These are phyloP conservation scores for Umbelopsis sp. DNA, from an alignment of 371 early-diverging fungal species.

Conservation along the genomic window DNA sequence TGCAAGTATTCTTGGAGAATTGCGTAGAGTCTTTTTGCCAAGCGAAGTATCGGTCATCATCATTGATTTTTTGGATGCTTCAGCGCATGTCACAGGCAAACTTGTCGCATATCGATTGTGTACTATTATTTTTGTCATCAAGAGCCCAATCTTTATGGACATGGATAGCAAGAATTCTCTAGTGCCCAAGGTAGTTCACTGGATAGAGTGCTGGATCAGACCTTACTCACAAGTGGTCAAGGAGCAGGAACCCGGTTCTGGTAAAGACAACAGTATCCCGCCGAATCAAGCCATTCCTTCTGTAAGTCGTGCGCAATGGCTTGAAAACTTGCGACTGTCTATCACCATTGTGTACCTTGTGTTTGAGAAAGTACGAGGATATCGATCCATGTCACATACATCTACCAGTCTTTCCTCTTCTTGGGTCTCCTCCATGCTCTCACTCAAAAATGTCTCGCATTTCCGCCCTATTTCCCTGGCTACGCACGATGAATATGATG, in stretches of 20 bases:
- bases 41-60: constrained; percentile 55
- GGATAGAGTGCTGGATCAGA: constrained; percentile 64
- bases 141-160: constrained; percentile 57
- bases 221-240: constrained; percentile 52
- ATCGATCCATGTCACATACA: constrained; percentile 35
- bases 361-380: constrained; percentile 54
- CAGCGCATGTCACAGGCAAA: constrained; percentile 54
- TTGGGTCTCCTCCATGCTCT: constrained; percentile 35
- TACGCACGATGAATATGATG: constrained; percentile 33
- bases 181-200: constrained; percentile 58
- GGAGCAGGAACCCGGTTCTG: constrained; percentile 46
- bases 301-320: constrained; percentile 48
- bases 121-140: constrained; percentile 61
- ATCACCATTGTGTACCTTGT: constrained; percentile 58
- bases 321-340: constrained; percentile 58
- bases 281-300: constrained; percentile 36
- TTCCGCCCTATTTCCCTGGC: constrained; percentile 46
- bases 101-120: constrained; percentile 60
- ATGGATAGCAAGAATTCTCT: constrained; percentile 36
- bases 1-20: constrained; percentile 57
- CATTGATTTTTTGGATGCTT: constrained; percentile 56
- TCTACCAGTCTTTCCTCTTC: constrained; percentile 37
- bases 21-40: constrained; percentile 52
- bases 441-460: constrained; percentile 27
- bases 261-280: constrained; percentile 39